These are phyloP conservation scores for Xerocomellus intermedius DNA, from an alignment of 768 basidiomycete species.

Conservation along the genomic window DNA sequence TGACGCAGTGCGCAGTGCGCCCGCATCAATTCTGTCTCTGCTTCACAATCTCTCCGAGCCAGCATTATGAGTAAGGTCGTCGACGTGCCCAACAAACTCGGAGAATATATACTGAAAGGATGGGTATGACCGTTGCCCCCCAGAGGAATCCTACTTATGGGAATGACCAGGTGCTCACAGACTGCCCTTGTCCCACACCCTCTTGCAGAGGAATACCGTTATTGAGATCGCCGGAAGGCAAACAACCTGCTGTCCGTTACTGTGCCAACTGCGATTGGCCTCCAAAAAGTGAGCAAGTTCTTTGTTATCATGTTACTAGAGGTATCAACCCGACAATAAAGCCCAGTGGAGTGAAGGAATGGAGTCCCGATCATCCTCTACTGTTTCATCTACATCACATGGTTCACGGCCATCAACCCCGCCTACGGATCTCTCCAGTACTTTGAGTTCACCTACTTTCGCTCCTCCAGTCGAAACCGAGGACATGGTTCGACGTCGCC, in stretches of 20 bases:
- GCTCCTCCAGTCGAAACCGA: constrained; percentile 64
- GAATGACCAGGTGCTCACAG: constrained; percentile 55
- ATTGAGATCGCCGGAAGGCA: constrained; percentile 64
- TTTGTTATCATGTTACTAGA: background rate
- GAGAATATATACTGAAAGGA: constrained; percentile 73
- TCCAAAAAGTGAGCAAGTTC: constrained; percentile 31
- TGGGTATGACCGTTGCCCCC: constrained; percentile 47
- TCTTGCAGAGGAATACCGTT: constrained; percentile 62
- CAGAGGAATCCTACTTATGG: constrained; percentile 3
- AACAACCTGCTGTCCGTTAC: constrained; percentile 44
- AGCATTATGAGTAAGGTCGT: constrained; percentile 47
- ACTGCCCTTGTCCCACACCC: constrained; percentile 54
- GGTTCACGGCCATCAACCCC: constrained; percentile 71
- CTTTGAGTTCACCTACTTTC: constrained; percentile 61
- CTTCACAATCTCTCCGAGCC: background rate
- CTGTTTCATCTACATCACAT: constrained; percentile 48
- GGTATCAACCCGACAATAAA: constrained; percentile 10
- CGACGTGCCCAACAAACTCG: constrained; percentile 61
- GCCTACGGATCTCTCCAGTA: constrained; percentile 69
- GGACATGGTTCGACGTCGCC: constrained; percentile 63
- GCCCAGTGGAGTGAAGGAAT: constrained; percentile 17
- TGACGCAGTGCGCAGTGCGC: constrained; percentile 2
- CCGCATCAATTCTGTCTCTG: background rate
- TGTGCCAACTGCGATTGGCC: constrained; percentile 64
- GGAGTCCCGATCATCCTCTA: constrained; percentile 37